Evolutionary conservation across 352 stramenopile genomes (phyloP).

Genomic region (Hyaloperonospora arabidopsidis): DNA sequence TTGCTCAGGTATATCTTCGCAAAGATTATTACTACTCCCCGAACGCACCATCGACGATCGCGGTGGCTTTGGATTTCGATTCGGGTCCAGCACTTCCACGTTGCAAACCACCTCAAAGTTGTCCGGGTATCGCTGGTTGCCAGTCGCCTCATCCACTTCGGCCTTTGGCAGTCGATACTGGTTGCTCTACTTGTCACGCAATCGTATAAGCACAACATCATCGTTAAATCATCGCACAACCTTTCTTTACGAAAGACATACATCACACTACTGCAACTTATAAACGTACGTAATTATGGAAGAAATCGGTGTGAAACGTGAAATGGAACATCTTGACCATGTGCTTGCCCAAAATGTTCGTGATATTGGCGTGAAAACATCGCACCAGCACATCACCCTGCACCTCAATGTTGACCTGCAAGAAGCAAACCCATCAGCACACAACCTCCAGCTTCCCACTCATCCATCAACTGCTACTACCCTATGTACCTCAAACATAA

Average conservation of each 20-base stretch:
- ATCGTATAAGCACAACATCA: neutral
- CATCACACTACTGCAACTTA: neutral
- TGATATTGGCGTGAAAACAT: conserved; percentile 68
- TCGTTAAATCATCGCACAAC: conserved; percentile 3
- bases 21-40: conserved; percentile 17
- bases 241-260: neutral
- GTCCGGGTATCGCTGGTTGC: conserved; percentile 44
- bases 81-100: conserved; percentile 31
- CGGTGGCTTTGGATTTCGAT: conserved; percentile 24
- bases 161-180: conserved; percentile 45
- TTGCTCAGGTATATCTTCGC: conserved; percentile 18
- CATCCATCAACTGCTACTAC: neutral
- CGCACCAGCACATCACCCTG: conserved; percentile 63
- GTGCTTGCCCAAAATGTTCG: conserved; percentile 67
- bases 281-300: conserved; percentile 55
- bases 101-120: conserved; percentile 53
- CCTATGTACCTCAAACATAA: conserved; percentile 47
- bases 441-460: neutral
- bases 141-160: conserved; percentile 52
- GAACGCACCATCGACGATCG: conserved; percentile 22
- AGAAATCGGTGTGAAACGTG: conserved; percentile 79
- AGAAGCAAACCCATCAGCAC: conserved; percentile 1
- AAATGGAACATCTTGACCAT: conserved; percentile 84
- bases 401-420: conserved; percentile 60
- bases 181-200: conserved; percentile 23